Percentiles rank a stretch among this genome's conserved stretches.
Conservation (phyloP, 106 monocot species). For the Cymbidium sinense region DNA sequence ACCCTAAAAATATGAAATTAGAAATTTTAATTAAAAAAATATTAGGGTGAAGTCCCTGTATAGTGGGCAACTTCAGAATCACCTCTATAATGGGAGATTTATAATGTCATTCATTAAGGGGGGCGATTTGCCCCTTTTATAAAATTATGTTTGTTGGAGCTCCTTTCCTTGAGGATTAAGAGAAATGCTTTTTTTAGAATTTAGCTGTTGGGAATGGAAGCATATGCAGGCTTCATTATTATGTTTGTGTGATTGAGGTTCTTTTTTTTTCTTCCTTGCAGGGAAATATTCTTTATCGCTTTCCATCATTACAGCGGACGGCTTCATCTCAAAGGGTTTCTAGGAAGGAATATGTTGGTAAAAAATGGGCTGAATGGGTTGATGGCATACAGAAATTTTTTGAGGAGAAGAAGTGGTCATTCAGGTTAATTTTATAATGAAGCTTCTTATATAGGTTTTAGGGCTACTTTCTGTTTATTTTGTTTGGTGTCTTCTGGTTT, state of each 20-base stretch:
- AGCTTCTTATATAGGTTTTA: background rate
- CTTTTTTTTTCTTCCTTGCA: slow-evolving; percentile 13
- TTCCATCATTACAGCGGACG: slow-evolving; percentile 93
- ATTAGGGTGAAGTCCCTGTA: no score
- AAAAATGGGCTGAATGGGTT: slow-evolving; percentile 66
- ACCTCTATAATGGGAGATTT: no score
- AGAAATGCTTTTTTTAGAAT: no score
- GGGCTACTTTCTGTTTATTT: background rate
- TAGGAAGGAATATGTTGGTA: slow-evolving; percentile 85
- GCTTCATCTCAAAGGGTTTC: slow-evolving; percentile 59
- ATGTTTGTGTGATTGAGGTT: background rate
- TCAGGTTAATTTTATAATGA: slow-evolving; percentile 43
- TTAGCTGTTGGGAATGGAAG: no score
- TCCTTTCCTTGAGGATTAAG: no score
- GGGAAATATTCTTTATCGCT: slow-evolving; percentile 94
- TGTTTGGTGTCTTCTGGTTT: background rate
- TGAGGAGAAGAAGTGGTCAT: slow-evolving; percentile 80
- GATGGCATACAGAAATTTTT: slow-evolving; percentile 64
- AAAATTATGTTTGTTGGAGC: no score
- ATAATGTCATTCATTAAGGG: no score
- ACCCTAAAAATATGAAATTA: no score
- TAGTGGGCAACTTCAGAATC: no score
- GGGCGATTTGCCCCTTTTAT: no score
- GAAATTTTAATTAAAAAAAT: no score
- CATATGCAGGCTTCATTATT: background rate